Evolutionary conservation across 2,329 filamentous ascomycete genomes (phyloP), one percentile per base, ranked within the genome.

Genomic region (Cryphonectria parasitica): DNA sequence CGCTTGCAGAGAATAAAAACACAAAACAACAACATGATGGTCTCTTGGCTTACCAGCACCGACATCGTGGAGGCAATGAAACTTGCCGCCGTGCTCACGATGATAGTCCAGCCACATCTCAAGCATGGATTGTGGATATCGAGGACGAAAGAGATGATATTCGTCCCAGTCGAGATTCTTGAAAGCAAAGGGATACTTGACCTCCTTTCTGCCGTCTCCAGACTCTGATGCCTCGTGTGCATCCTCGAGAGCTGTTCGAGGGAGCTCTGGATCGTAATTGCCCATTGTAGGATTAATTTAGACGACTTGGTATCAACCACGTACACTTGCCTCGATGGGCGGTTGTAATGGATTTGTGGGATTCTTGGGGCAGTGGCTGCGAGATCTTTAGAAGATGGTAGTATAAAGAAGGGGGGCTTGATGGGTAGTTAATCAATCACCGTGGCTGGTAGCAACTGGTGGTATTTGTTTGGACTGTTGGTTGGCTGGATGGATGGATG

Each of bases 121-220:
- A 61, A 72, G 70, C 71, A 75, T 72, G 3, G 74, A 73, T 28
- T 68, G 66, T 0, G 73, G 74, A 56, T 75, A 74, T 34, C 68
- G 66, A 1, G 73, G 74, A 8, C 74, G 74, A 41, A 61, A 73
- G 10, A 66, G 68, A 64, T 75, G 74, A 22, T 75, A 75, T 8
- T 69, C 72, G 13, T 75, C 65, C 74, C 74, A 75, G 71, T 75
- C 72, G 28, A 74, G 72, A 7, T 70, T 66, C 58, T 73, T 74
- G 43, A 75, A 75, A 1, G 74, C 74, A 58, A 75, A 75, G 15
- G 70, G 69, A 31, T 74, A 75, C n/a, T 68, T 71, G 22, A 72
- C 68, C 34, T 75, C 66, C 36, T 34, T 54, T 34, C 52, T 64
- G 13, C 68, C 66, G 17, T 65, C 67, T 11, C 56, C 52, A 2